These are phyloP conservation scores for Scleroderma citrinum DNA, from an alignment of 768 basidiomycete genomes.

Conservation along the genomic window DNA sequence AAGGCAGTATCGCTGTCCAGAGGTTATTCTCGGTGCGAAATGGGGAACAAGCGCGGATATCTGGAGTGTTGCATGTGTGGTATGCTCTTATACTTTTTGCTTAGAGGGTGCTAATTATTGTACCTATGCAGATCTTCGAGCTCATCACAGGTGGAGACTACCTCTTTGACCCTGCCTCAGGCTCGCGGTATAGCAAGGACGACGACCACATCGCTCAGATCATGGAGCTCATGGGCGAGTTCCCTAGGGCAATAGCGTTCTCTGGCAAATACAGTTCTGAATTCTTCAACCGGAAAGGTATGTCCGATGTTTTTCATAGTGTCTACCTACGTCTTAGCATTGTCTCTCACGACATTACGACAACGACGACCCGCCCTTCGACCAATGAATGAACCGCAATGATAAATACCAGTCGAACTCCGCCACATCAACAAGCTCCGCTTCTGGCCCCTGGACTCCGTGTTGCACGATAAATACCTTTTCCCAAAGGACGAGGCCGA, in stretches of 20 bases:
- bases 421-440: slow-evolving; percentile 92
- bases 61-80: slow-evolving; percentile 94
- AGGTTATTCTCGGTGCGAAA: slow-evolving; percentile 93
- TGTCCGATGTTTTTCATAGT: slow-evolving; percentile 11
- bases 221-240: slow-evolving; percentile 90
- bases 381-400: slow-evolving; percentile 3
- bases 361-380: too few species aligned
- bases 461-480: slow-evolving; percentile 92
- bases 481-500: slow-evolving; percentile 82
- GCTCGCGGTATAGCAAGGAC: slow-evolving; percentile 92
- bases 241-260: slow-evolving; percentile 78
- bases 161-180: slow-evolving; percentile 94
- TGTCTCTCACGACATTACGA: too few species aligned
- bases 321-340: not conserved
- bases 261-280: slow-evolving; percentile 90
- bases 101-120: not conserved
- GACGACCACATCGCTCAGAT: slow-evolving; percentile 98
- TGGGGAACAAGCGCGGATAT: slow-evolving; percentile 96
- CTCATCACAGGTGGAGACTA: slow-evolving; percentile 96
- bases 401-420: slow-evolving; percentile 55
- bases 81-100: slow-evolving; percentile 22
- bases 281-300: slow-evolving; percentile 95
- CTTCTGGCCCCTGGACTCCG: slow-evolving; percentile 80
- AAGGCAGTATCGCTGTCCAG: slow-evolving; percentile 93
- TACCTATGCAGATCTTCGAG: slow-evolving; percentile 72